Evolutionary conservation across 805 yeast species (phyloP), one percentile per base, ranked within the genome.

Genomic region (Metschnikowia gelsemii): DNA sequence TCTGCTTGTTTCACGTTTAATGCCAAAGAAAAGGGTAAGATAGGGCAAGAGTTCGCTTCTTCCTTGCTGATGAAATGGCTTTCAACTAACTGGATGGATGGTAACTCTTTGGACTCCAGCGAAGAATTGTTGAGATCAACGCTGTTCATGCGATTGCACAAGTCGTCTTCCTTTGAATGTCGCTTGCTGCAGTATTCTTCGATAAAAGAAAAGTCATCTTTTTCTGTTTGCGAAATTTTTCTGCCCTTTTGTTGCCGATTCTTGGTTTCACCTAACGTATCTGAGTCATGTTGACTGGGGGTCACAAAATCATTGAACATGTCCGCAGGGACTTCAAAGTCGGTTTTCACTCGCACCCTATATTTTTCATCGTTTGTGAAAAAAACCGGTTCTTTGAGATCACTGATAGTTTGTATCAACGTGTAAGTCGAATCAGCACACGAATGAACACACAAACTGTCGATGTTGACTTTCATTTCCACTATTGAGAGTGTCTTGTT

Each of bases 381-480:
- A 5, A 72, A 61, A 1, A 86, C 61, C 0, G 90, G 89, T 11
- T 78, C 78, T 51, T 84, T 86, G 52, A 90, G 66, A 54, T 88
- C 96, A 45, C 78, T 80, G 8, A 82, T 49, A 7, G 86, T 54
- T 47, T 84, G 95, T 2, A 79, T 46, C 30, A 90, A 60, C 9
- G 91, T 78, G 53, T 87, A 84, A 0, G 81, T 73, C 0, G 96
- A 87, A 57, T 90, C 98, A 1, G 96, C 91, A 65, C 96, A 89
- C 2, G 82, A 43, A 19, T 79, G 80, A 1, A 83, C 33, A 16
- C 64, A 68, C 12, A 75, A 57, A 13, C 64, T 64, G 42, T 79
- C 85, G 5, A 78, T 48, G 38, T 70, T 71, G 8, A 80, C 54
- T 34, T 73, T 75, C 22, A 81, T 32, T 35, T 73, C 78, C 2